Percentiles rank a stretch among this genome's conserved stretches.
Conservation (phyloP, 2,329 filamentous ascomycete genomes). For the Ascochyta lentis region DNA sequence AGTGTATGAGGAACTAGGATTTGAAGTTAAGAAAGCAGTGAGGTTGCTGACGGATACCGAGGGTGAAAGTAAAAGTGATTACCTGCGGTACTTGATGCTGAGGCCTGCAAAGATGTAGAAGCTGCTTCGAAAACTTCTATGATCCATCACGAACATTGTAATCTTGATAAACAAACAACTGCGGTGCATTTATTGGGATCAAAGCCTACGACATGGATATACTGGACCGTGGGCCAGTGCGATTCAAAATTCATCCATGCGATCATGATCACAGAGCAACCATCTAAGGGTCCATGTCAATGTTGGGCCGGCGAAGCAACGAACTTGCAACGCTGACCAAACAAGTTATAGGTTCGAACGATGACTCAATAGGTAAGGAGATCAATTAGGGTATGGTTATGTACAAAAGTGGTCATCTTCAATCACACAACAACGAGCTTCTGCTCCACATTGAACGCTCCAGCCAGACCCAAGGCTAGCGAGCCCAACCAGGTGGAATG, state of each 20-base stretch:
- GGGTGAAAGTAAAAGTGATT: neutral
- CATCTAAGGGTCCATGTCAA: too few relatives aligned
- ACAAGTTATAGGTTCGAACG: neutral
- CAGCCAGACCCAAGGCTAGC: neutral
- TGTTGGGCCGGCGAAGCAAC: neutral
- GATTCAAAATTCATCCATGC: too few relatives aligned
- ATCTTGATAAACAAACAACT: too few relatives aligned
- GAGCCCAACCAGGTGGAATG: neutral
- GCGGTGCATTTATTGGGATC: too few relatives aligned
- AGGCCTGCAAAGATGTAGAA: neutral
- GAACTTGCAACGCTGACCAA: neutral
- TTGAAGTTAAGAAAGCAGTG: neutral
- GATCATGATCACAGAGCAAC: too few relatives aligned
- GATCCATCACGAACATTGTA: too few relatives aligned
- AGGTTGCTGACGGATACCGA: neutral
- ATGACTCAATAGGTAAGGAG: neutral
- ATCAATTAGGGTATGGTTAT: conserved; percentile 3
- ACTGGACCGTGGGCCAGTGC: too few relatives aligned
- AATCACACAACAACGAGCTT: neutral
- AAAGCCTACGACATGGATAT: too few relatives aligned
- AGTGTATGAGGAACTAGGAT: neutral
- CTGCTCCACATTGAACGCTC: neutral
- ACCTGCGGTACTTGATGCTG: neutral
- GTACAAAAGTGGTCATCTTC: conserved; percentile 2
- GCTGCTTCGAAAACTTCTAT: neutral